Percentiles rank a stretch among this genome's conserved stretches.
Conservation (phyloP, 805 yeast genomes). For the Ogataea ganodermae region DNA sequence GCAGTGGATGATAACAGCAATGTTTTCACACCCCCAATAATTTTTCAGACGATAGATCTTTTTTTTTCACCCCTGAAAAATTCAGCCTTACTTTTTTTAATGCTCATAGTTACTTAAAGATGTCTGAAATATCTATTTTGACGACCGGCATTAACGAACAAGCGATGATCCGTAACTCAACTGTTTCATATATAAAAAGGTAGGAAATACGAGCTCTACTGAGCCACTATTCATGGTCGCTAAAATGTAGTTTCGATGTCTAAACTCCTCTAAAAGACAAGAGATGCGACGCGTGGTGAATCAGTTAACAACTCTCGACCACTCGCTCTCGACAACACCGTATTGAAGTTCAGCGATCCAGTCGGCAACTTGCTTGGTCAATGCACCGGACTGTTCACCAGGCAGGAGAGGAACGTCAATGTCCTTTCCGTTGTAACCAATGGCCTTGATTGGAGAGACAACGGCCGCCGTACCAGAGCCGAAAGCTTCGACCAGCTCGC, state of each 20-base stretch:
- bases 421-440: conserved; percentile 74
- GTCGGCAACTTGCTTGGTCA: conserved; percentile 73
- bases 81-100: too few species aligned
- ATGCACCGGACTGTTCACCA: conserved; percentile 76
- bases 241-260: too few species aligned
- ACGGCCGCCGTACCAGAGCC: conserved; percentile 98
- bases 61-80: not conserved
- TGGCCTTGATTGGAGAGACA: conserved; percentile 88
- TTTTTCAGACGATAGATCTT: too few species aligned
- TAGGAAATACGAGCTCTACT: too few species aligned
- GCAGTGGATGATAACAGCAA: too few species aligned
- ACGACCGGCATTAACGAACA: too few species aligned
- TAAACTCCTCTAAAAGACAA: too few species aligned
- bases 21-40: not conserved
- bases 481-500: conserved; percentile 89
- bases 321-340: conserved; percentile 71
- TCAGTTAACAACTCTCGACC: conserved; percentile 42
- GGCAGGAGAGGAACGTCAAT: conserved; percentile 77
- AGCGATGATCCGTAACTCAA: too few species aligned
- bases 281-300: not conserved
- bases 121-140: too few species aligned
- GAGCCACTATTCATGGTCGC: too few species aligned
- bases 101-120: too few species aligned
- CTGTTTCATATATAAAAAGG: not conserved
- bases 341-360: conserved; percentile 93